Base-by-base conservation (phyloP, 768 basidiomycete genomes). In the Auricularia sp. region DNA sequence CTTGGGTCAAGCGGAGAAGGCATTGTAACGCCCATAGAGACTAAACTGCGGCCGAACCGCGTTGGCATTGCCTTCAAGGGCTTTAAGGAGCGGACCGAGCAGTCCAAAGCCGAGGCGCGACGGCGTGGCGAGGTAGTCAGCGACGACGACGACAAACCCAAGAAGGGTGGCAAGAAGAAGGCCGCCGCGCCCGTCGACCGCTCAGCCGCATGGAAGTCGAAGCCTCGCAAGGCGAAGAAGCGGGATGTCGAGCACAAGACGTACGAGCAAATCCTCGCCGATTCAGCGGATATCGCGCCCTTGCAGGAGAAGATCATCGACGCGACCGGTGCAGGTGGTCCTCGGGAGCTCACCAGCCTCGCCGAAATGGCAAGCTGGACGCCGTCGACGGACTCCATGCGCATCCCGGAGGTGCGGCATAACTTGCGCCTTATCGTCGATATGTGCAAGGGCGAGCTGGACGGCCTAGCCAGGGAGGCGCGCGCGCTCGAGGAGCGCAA, bases 331-430 rank as follows among this genome's bases (percentile, higher is more conserved):
- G 90, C 92, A 64, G 90, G 91, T 68, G 94, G 95, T 90, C 87
- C 88, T n/a, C 82, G 89, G 37, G 93, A 98, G 77, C 86, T 96
- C 29, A 81, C 89, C 3, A 94, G 94, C 1, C 73, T 98, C 61
- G 85, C 93, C 13, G 88, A 93, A 51, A 77, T 94, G 37, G 88
- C 82, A 66, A 85, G 84, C 2, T 97, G 94, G 94, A 87, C 90
- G 10, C 92, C 93, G 0, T 86, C 93, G 0, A 85, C 85, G 14
- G 96, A 99, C 69, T 82, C 88, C 5, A 92, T 87, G 61, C 88
- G 92, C 64, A 87, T 98, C 67, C 97, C 97, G 0, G 97, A 99
- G 79, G 85, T 99, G n/a, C 85, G 96, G 33, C 95, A 99, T 73
- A 99, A 98, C 73, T 77, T 99, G 34, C 85, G 90, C 3, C 83